Percentiles rank a stretch among this genome's conserved stretches.
Evolutionary conservation across 192 early-diverging fungal species (phyloP).

Genomic region (Chytriomyces confervae): DNA sequence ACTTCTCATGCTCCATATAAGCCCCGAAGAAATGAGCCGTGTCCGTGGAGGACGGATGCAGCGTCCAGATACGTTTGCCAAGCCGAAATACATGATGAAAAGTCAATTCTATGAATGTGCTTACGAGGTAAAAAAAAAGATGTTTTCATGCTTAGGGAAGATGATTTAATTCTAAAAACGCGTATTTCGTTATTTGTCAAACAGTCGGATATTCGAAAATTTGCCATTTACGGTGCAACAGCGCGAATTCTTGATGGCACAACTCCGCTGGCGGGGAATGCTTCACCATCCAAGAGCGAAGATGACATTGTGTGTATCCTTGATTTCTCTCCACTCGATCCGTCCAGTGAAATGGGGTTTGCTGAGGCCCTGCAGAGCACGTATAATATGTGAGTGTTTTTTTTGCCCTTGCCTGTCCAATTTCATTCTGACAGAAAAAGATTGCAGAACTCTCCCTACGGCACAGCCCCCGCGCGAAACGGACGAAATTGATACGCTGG

Average conservation of each 20-base stretch:
- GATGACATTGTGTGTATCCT: not conserved
- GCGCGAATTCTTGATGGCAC: not conserved
- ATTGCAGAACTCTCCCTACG: too few species aligned
- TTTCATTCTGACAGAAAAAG: too few species aligned
- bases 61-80: not conserved
- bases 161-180: not conserved
- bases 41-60: not conserved
- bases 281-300: not conserved
- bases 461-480: too few species aligned
- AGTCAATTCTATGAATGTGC: not conserved
- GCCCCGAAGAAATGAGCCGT: not conserved
- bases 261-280: not conserved
- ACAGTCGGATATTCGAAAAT: not conserved
- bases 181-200: not conserved
- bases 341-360: too few species aligned
- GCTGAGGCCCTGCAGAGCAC: too few species aligned
- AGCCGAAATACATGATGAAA: not conserved
- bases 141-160: not conserved
- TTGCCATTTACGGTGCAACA: not conserved
- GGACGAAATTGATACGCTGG: too few species aligned
- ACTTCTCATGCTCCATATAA: not conserved
- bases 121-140: not conserved
- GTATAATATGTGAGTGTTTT: too few species aligned
- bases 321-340: too few species aligned
- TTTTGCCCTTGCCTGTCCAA: too few species aligned